These are phyloP conservation scores for Dryas octopetala DNA, from an alignment of 306 rosid genomes.

Conservation along the genomic window DNA sequence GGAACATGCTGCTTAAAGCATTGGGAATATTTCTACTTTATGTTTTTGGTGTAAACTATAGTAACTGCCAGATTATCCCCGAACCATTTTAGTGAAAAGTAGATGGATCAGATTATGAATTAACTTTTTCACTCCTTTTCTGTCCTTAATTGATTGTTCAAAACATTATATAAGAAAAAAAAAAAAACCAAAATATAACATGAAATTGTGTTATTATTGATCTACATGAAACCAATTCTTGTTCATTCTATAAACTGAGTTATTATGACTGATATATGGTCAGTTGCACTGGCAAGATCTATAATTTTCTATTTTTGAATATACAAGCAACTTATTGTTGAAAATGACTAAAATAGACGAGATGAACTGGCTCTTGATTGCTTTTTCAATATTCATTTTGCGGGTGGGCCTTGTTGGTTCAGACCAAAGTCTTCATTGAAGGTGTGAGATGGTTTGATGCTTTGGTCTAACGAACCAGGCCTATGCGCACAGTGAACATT, in stretches of 20 bases:
- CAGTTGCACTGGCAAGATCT: neutral
- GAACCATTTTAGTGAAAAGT: neutral
- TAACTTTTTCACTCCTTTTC: too few relatives aligned
- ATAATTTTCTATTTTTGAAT: neutral
- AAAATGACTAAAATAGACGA: neutral
- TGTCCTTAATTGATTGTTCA: neutral
- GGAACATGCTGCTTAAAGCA: constrained; percentile 15
- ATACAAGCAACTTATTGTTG: neutral
- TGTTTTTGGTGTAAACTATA: neutral
- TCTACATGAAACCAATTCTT: neutral
- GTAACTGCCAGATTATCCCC: neutral
- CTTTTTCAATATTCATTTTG: neutral
- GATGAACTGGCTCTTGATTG: neutral
- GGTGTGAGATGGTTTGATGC: too few relatives aligned
- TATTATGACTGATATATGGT: neutral
- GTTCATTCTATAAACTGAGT: neutral
- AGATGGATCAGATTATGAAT: neutral
- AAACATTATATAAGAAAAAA: too few relatives aligned
- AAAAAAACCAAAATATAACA: neutral
- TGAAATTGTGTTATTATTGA: neutral
- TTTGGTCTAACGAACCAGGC: too few relatives aligned
- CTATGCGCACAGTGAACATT: too few relatives aligned
- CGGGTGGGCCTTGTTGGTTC: neutral
- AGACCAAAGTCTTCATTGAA: neutral
- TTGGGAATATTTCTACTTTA: neutral